These are phyloP conservation scores for Sporothrix variecibatus DNA, from an alignment of 2,329 filamentous ascomycete species.

Conservation along the genomic window DNA sequence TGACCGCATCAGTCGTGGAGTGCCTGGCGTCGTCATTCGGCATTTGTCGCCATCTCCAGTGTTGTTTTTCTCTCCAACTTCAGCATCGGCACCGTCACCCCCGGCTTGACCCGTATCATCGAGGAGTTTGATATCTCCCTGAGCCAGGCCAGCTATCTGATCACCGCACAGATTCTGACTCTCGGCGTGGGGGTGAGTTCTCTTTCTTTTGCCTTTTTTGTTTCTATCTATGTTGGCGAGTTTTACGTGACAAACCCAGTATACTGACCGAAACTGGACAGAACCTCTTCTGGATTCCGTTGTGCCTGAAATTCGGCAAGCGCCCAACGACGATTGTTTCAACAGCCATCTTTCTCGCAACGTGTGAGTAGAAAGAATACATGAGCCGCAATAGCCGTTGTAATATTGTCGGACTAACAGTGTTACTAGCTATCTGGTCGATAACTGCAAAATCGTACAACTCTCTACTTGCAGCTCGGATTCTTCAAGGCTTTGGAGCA, in stretches of 20 bases:
- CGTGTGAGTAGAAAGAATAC: not conserved
- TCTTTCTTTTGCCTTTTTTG: not conserved
- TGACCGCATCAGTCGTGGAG: not conserved
- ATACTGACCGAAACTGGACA: not conserved
- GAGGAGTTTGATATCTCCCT: conserved; percentile 3
- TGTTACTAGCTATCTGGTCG: conserved; percentile 1
- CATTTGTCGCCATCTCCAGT: conserved; percentile 8
- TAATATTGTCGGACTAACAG: not conserved
- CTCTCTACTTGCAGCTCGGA: not conserved
- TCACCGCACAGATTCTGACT: not conserved
- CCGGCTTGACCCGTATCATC: conserved; percentile 9
- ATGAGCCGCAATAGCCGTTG: not conserved
- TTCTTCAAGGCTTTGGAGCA: conserved; percentile 10
- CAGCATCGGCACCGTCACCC: conserved; percentile 4
- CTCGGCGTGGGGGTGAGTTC: not conserved
- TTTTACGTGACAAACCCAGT: not conserved
- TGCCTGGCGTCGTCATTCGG: not conserved
- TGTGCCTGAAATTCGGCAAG: conserved; percentile 8
- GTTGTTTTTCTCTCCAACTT: conserved; percentile 13
- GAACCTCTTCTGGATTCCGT: conserved; percentile 12
- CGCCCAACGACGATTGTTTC: conserved; percentile 1
- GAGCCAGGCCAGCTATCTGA: conserved; percentile 5
- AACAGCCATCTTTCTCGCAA: conserved; percentile 3
- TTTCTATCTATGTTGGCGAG: too few relatives aligned
- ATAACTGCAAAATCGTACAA: conserved; percentile 1